Evolutionary conservation across 2,329 filamentous ascomycete species (phyloP).

Genomic region (Zopfia rhizophila): DNA sequence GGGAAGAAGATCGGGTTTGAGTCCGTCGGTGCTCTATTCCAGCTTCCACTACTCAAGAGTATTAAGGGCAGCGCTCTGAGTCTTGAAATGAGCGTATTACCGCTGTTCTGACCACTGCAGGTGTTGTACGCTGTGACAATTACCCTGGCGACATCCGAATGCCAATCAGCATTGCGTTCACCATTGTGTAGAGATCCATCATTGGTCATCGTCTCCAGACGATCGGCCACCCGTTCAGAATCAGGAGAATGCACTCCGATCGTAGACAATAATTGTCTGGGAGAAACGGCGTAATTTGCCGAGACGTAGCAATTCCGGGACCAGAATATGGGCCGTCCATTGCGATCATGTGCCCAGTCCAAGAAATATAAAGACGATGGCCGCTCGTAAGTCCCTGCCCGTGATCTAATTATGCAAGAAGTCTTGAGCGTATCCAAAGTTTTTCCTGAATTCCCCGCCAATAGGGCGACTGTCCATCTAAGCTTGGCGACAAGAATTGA

Average conservation of each 20-base stretch:
- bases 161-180: slow-evolving; percentile 3
- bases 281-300: slow-evolving; percentile 6
- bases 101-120: too few species aligned
- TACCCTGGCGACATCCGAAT: slow-evolving; percentile 5
- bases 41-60: slow-evolving; percentile 3
- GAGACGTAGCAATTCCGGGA: slow-evolving; percentile 8
- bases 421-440: too few species aligned
- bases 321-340: slow-evolving; percentile 14
- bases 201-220: slow-evolving; percentile 1
- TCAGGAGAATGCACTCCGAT: slow-evolving; percentile 6
- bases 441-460: too few species aligned
- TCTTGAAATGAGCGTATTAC: too few species aligned
- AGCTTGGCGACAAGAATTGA: too few species aligned
- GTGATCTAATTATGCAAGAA: too few species aligned
- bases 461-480: too few species aligned
- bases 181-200: slow-evolving; percentile 3
- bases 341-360: slow-evolving; percentile 17
- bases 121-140: slow-evolving; percentile 5
- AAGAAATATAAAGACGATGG: too few species aligned
- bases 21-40: slow-evolving; percentile 1
- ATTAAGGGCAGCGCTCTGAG: slow-evolving; percentile 5
- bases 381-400: too few species aligned
- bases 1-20: slow-evolving; percentile 10
- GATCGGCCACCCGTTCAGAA: slow-evolving; percentile 4
- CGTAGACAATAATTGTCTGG: not conserved